Base-by-base conservation (phyloP, 1,284 basidiomycete species). In the Microbotryum saponariae region DNA sequence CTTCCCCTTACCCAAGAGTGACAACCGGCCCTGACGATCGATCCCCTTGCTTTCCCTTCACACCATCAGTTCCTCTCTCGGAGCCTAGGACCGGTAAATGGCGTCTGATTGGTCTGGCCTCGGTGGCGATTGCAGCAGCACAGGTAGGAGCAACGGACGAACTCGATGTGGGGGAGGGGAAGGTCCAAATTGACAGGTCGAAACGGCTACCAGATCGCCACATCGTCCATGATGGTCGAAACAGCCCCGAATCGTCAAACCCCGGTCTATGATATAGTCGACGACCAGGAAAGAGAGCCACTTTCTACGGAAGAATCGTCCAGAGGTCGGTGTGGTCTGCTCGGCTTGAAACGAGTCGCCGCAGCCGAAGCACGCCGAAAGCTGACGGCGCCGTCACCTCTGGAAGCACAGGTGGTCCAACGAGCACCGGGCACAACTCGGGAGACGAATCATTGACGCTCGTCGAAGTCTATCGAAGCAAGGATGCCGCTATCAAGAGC, bases 41-140 rank as follows among this genome's bases (percentile, higher is more conserved):
- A 31, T 51, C 2, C 65, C 66, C 66, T 29, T 52, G 16, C 63
- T 56, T 31, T 59, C 60, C 50, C 2, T 25, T 21, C 12, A 6
- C 64, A 21, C 55, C 61, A 12, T n/a, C 37, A 51, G 33, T 70
- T 14, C 72, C 72, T 23, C 59, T 73, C 18, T 64, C 71, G 12
- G 31, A 44, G 20, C 54, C 58, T 16, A 51, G 56, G 3, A 68
- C 58, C 1, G 65, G 63, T 14, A 27, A 48, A 3, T 70, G 69
- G 64, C 61, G 70, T 25, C 46, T 60, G 37, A 62, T 70, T 21
- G 54, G 62, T 46, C 61, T 71, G 42, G 56, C 60, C 6, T 66
- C 65, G 5, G 49, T 54, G 12, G 46, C 50, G 0, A 25, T 61
- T 12, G 61, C 64, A 2, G 49, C 47, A 6, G 29, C 27, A 1